Conservation (phyloP, 2,329 filamentous ascomycete genomes). For the Xylariales sp. region DNA sequence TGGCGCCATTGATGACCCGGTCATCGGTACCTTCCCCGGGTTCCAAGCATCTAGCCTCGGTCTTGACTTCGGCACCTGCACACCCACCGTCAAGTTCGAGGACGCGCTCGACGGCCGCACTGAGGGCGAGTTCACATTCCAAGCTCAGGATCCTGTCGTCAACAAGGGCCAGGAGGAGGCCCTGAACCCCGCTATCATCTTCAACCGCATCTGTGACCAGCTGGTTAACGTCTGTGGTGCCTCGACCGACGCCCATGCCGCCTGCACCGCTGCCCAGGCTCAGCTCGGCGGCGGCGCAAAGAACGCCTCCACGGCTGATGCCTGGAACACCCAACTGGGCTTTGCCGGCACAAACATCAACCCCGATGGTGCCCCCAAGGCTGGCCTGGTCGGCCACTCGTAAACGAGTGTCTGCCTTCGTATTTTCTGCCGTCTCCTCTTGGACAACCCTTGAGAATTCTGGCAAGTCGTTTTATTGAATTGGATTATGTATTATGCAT, state of each 20-base stretch:
- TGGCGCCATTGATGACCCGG: conserved; percentile 24
- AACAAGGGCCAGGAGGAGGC: conserved; percentile 62
- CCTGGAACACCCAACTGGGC: conserved; percentile 36
- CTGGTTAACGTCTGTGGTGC: conserved; percentile 62
- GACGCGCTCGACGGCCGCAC: conserved; percentile 53
- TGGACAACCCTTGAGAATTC: too few species aligned
- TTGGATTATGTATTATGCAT: too few species aligned
- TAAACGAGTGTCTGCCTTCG: conserved; percentile 17
- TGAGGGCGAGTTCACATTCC: conserved; percentile 61
- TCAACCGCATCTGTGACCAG: conserved; percentile 67
- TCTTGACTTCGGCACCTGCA: conserved; percentile 49
- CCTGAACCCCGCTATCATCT: conserved; percentile 70
- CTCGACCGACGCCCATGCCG: conserved; percentile 52
- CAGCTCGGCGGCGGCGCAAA: conserved; percentile 25
- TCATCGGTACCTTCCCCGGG: conserved; percentile 26
- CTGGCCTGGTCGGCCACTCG: conserved; percentile 31
- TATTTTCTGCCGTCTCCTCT: too few species aligned
- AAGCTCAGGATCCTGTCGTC: conserved; percentile 58
- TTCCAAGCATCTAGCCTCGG: conserved; percentile 24
- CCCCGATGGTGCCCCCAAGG: conserved; percentile 31
- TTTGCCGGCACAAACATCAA: conserved; percentile 33
- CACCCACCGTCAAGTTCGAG: conserved; percentile 55
- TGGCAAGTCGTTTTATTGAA: too few species aligned
- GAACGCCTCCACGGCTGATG: conserved; percentile 31
- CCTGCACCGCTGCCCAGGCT: conserved; percentile 47